Percentiles rank a stretch among this genome's conserved stretches.
Evolutionary conservation across 108 stramenopile genomes (phyloP).

Genomic region (Cyclotella atomus): DNA sequence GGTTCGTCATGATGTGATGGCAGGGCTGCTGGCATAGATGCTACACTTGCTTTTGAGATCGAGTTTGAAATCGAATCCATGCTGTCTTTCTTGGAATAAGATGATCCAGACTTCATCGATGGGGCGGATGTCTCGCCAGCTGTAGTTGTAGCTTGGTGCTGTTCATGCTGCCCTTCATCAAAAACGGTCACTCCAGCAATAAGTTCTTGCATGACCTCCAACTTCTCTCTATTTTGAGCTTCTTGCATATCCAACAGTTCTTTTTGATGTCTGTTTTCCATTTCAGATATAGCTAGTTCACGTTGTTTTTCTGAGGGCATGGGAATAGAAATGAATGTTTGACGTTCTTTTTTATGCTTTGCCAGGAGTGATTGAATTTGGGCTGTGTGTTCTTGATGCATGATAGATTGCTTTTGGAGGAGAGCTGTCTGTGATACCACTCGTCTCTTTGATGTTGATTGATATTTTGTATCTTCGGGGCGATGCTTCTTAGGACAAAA

Average conservation of each 20-base stretch:
- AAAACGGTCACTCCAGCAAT: not conserved
- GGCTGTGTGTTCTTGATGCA: not conserved
- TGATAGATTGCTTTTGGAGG: not conserved
- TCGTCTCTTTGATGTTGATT: not conserved
- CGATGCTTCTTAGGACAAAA: no score
- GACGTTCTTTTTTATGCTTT: not conserved
- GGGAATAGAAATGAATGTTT: not conserved
- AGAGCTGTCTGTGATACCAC: not conserved
- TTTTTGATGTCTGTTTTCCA: not conserved
- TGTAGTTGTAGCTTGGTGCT: not conserved
- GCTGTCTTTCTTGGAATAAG: not conserved
- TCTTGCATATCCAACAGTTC: not conserved
- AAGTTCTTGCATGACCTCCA: not conserved
- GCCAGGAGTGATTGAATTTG: not conserved
- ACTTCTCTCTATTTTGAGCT: not conserved
- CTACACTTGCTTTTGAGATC: no score
- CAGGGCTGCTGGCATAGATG: no score
- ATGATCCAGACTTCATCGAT: no score
- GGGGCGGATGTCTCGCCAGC: not conserved
- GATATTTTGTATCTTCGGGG: not conserved
- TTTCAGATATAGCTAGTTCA: not conserved
- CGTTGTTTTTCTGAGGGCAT: slow-evolving; percentile 1
- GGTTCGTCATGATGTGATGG: no score
- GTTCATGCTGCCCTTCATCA: not conserved
- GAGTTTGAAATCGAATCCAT: no score